Evolutionary conservation across 805 yeast species (phyloP), one percentile per base, ranked within the genome.

Genomic region (Candida piceae): DNA sequence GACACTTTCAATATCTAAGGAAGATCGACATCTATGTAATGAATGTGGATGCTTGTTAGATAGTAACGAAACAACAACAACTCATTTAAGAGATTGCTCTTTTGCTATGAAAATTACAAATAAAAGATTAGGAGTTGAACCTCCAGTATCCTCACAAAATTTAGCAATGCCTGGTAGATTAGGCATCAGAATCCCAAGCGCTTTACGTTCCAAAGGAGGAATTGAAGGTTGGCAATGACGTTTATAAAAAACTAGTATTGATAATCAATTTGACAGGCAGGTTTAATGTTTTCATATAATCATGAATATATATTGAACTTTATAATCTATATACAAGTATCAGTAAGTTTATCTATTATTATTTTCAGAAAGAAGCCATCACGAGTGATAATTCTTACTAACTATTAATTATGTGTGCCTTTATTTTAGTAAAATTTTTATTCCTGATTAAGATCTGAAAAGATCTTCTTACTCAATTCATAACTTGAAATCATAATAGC

Each of bases 401-500:
- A n/a, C n/a, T n/a, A n/a, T n/a, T n/a, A n/a, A n/a, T n/a, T n/a
- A n/a, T n/a, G n/a, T n/a, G n/a, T n/a, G n/a, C n/a, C n/a, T n/a
- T n/a, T n/a, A n/a, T n/a, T n/a, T n/a, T n/a, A n/a, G n/a, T n/a
- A n/a, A n/a, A n/a, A n/a, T 18, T 9, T 4, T 22, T 7, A 25
- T 18, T 32, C 4, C 7, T n/a, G 17, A 15, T 25, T 17, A 11
- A 49, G 37, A 31, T 48, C 52, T 13, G 52, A 41, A 42, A 74
- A 73, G 25, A 78, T 55, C 39, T 76, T 75, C 60, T 93, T 93
- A 19, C 94, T 84, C 30, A 89, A 67, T 58, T 93, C 98, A 57
- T 93, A 93, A 27, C 93, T 82, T 10, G 97, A 86, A 31, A 93
- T 88, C 98, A 93, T 93, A 26, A 93, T 90, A 2, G 98, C 98